phyloP scores from a whole-genome alignment of 1,284 basidiomycete genomes.

The Veloboletus limbatus region DNA sequence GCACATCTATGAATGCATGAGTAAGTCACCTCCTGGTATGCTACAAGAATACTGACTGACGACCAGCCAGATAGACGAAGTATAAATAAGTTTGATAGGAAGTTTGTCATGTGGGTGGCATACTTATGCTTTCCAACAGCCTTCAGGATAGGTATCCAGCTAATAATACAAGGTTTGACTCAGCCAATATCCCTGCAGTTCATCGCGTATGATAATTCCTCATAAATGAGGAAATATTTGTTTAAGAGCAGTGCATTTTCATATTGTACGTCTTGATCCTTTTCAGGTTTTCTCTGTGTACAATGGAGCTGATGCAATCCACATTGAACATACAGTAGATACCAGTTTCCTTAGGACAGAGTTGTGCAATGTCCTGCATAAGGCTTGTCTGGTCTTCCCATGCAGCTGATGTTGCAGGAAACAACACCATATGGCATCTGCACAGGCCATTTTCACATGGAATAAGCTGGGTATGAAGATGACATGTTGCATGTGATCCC shows the following conservation, averaged over 20 bases:
- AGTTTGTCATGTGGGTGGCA: constrained; percentile 5
- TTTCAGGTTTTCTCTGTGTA: not conserved
- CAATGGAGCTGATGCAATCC: not conserved
- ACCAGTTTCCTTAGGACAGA: too few species aligned
- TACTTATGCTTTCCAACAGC: constrained; percentile 21
- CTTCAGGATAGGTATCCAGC: constrained; percentile 12
- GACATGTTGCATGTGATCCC: constrained; percentile 21
- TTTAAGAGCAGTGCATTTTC: constrained; percentile 9
- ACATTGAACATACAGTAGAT: too few species aligned
- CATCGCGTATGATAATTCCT: constrained; percentile 13
- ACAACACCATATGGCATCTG: constrained; percentile 29
- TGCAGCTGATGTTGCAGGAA: constrained; percentile 10
- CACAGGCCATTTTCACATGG: constrained; percentile 36
- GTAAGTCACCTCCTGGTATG: too few species aligned
- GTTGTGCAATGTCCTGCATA: too few species aligned
- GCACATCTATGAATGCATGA: too few species aligned
- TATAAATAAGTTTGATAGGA: constrained; percentile 11
- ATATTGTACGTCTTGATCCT: not conserved
- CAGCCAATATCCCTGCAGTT: constrained; percentile 2
- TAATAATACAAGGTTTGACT: constrained; percentile 2
- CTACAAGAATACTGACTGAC: too few species aligned
- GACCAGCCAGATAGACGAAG: constrained; percentile 5
- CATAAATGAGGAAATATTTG: constrained; percentile 9
- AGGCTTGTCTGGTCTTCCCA: constrained; percentile 9
- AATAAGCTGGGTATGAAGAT: constrained; percentile 31